Conservation (phyloP, 1,284 basidiomycete species). For the Melampsora americana region DNA sequence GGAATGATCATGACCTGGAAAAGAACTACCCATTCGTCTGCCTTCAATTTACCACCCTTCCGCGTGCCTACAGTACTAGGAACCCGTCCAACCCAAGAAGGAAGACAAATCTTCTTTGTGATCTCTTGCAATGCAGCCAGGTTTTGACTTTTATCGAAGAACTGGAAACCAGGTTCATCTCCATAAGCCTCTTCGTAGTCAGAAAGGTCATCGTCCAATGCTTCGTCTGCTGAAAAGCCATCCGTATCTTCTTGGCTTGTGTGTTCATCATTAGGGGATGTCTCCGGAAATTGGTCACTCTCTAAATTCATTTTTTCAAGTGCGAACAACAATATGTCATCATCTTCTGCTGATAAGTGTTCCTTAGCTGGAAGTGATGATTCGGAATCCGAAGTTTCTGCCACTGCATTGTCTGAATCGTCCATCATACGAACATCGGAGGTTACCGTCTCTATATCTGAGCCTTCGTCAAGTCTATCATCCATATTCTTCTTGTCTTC, state of each 20-base stretch:
- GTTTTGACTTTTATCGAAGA: neutral
- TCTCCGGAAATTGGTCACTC: neutral
- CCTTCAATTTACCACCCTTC: slow-evolving; percentile 25
- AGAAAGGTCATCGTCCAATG: neutral
- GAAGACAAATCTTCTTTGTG: slow-evolving; percentile 6
- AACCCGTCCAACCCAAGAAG: slow-evolving; percentile 19
- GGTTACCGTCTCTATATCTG: neutral
- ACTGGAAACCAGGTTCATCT: neutral
- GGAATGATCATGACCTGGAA: slow-evolving; percentile 29
- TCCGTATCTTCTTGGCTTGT: neutral
- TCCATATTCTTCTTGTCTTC: neutral
- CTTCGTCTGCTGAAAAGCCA: neutral
- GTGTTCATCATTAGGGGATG: neutral
- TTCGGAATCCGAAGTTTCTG: neutral
- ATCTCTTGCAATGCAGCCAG: neutral
- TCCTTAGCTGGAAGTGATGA: neutral
- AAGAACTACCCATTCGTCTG: slow-evolving; percentile 35
- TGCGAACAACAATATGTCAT: neutral
- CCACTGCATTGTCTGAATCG: neutral
- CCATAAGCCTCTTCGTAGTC: neutral
- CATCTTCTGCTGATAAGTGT: neutral
- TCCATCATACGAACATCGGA: neutral
- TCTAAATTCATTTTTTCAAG: neutral
- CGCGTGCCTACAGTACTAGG: slow-evolving; percentile 19
- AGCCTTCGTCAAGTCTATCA: neutral